Percentiles rank a stretch among this genome's conserved stretches.
Conservation (phyloP, 495 filamentous ascomycete genomes). For the Stereocaulon alpinum region DNA sequence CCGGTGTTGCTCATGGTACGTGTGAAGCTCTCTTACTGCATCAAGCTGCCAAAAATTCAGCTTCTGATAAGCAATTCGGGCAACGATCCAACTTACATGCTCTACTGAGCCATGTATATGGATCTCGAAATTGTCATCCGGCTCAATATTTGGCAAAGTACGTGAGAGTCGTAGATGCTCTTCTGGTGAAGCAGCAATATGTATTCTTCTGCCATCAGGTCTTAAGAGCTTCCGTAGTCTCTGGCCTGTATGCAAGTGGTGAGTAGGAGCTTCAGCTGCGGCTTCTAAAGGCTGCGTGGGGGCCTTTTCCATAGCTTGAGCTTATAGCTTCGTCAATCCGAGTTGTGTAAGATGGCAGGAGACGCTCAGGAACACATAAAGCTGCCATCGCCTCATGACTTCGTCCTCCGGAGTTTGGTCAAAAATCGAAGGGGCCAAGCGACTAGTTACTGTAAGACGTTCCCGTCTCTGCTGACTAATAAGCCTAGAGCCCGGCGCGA, state of each 20-base stretch:
- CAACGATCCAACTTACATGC: conserved; percentile 27
- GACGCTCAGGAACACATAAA: not conserved
- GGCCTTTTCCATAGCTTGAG: conserved; percentile 1
- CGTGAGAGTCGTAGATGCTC: conserved; percentile 36
- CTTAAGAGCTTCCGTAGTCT: conserved; percentile 39
- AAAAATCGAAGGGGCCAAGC: not conserved
- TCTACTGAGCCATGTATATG: conserved; percentile 44
- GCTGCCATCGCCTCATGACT: no score
- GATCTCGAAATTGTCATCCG: conserved; percentile 39
- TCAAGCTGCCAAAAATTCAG: conserved; percentile 24
- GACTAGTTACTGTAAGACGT: not conserved
- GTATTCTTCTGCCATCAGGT: conserved; percentile 43
- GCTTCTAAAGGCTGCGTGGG: not conserved
- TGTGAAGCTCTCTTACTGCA: conserved; percentile 36
- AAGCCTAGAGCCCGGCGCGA: not conserved
- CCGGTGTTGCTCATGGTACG: conserved; percentile 38
- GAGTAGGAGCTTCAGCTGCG: not conserved
- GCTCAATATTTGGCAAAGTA: conserved; percentile 29
- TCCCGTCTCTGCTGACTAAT: not conserved
- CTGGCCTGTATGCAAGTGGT: conserved; percentile 6
- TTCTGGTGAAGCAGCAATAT: conserved; percentile 43
- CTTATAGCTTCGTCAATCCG: not conserved
- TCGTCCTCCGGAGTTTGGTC: not conserved
- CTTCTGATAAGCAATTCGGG: not conserved
- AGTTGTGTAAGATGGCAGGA: not conserved